Evolutionary conservation across 2,329 filamentous ascomycete species (phyloP), one percentile per base, ranked within the genome.

Genomic region (Cryphonectria japonica): DNA sequence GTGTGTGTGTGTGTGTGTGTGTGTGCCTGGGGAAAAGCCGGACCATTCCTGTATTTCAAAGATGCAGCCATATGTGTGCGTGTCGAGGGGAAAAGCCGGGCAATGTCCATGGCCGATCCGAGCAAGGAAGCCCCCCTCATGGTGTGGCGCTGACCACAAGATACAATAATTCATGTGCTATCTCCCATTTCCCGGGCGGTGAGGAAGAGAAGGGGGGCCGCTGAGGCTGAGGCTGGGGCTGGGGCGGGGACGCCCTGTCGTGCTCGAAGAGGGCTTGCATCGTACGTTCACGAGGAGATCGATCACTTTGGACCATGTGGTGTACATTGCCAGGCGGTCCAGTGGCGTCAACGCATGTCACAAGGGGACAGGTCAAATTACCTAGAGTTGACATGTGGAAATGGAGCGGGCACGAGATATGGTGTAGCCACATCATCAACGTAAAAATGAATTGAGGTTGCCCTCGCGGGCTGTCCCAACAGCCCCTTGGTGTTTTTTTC

Each of bases 391-490:
- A 41, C 5, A 65, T 7, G 22, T 34, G 63, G 29, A 22, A n/a
- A 39, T 39, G 3, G 37, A 11, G 37, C 11, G 22, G 46, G 8
- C 16, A 50, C 5, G 50, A 59, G 14, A 39, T n/a, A 29, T 60
- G 14, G 14, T 11, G n/a, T 50, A 13, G n/a, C 43, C 9, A 57
- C 16, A n/a, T 67, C 66, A 60, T 59, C 34, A 60, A 67, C 65
- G 29, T 67, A 32, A 26, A 59, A 26, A 67, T 67, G 43, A 14
- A 54, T 59, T 60, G 57, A 43, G 54, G 37, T 68, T 22, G 66
- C 66, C 66, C 66, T 62, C 34, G 66, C 41, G 57, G 19, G 66
- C 66, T 61, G 60, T 57, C 39, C 34, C 54, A 22, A 43, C 46
- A 22, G 6, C 32, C 57, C 34, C 26, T 22, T 22, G 52, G 14